Evolutionary conservation across 306 rosid species (phyloP), one percentile per base, ranked within the genome.

Genomic region (Ormosia semicastrata): DNA sequence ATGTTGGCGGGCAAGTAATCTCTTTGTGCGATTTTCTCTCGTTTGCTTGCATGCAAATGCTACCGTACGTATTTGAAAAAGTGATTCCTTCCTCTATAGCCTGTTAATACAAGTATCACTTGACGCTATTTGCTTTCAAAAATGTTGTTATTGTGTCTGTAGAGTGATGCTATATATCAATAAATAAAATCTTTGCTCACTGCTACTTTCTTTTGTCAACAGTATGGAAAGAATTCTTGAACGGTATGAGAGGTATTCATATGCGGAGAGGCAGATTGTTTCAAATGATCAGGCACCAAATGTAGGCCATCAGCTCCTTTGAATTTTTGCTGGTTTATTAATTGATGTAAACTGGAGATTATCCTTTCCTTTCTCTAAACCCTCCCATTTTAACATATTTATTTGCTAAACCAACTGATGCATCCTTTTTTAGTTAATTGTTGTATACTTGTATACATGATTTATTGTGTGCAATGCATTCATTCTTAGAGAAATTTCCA

Each of bases 161-260:
- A 33, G n/a, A 4, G 14, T 65, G 71, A 65, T 65, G 6, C 40
- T 60, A 56, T 56, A 10, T 2, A 15, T 53, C 24, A 24, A 24
- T 24, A 24, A 0, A 3, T 53, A 24, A 7, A 56, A 34, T 4
- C 52, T 50, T 29, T 43, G 39, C 47, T 68, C 5, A 18, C 69
- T 29, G 52, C 30, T 65, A 8, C 11, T 40, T 73, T 71, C 17
- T 33, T 81, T 57, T 14, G 50, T 44, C 72, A 49, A 79, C 91
- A 94, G 98, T 85, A 87, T 90, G 97, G 97, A 91, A 78, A 89
- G 78, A 66, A 93, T 92, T 81, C 90, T 94, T 12, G 97, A 94
- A 85, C 93, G 97, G 59, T 94, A 94, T 50, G 98, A 94, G 57
- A 90, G 98, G 85, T 84, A 86, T 66, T 90, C 97, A 2, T 89